These are phyloP conservation scores for Chrysosporium keratinophilum DNA, from an alignment of 2,329 filamentous ascomycete genomes.

Conservation along the genomic window DNA sequence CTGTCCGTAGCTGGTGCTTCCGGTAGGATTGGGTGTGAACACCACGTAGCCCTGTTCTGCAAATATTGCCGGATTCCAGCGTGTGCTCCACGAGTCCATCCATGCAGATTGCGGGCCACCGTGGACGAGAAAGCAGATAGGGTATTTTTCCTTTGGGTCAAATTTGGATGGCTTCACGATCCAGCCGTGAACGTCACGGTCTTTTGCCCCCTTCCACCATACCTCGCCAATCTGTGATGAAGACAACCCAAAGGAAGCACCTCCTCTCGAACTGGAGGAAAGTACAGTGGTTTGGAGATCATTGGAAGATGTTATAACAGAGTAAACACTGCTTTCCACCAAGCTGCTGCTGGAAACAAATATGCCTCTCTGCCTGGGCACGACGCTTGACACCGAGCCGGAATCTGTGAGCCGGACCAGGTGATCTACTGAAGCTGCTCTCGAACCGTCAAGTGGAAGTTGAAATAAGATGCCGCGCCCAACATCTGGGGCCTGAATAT, in stretches of 20 bases:
- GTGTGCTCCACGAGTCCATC: slow-evolving; percentile 45
- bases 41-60: slow-evolving; percentile 53
- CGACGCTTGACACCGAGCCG: slow-evolving; percentile 34
- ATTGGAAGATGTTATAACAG: slow-evolving; percentile 30
- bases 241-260: slow-evolving; percentile 34
- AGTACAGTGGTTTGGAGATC: slow-evolving; percentile 25
- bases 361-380: slow-evolving; percentile 28
- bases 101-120: slow-evolving; percentile 44
- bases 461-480: slow-evolving; percentile 37
- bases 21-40: slow-evolving; percentile 50
- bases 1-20: slow-evolving; percentile 49
- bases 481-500: slow-evolving; percentile 34
- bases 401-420: slow-evolving; percentile 32
- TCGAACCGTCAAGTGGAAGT: slow-evolving; percentile 26
- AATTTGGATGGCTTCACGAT: slow-evolving; percentile 41
- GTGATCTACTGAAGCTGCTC: slow-evolving; percentile 23
- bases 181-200: slow-evolving; percentile 37
- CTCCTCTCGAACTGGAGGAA: slow-evolving; percentile 31
- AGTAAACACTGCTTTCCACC: slow-evolving; percentile 38
- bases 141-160: slow-evolving; percentile 40
- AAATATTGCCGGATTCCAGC: slow-evolving; percentile 48
- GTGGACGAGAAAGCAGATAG: slow-evolving; percentile 45
- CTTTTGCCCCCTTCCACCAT: slow-evolving; percentile 39
- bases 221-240: slow-evolving; percentile 35
- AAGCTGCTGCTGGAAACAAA: slow-evolving; percentile 37